A percentile compares a stretch with the other conserved stretches of the same genome.
Evolutionary conservation across 495 filamentous ascomycete species (phyloP).

Genomic region (Evernia prunastri): DNA sequence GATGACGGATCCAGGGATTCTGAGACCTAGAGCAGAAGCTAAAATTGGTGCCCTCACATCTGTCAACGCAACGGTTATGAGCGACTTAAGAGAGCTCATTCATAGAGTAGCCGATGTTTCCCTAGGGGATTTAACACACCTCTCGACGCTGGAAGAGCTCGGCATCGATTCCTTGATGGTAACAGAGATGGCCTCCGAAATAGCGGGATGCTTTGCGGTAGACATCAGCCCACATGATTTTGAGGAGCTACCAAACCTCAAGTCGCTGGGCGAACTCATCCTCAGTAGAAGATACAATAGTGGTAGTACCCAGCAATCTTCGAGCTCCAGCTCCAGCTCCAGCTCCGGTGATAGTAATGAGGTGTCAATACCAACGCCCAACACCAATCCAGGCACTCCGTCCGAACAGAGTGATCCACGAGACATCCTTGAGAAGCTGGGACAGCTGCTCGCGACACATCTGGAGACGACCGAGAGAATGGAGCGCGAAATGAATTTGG

Average conservation of each 20-base stretch:
- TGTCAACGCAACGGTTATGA: too few relatives aligned
- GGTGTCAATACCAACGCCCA: too few relatives aligned
- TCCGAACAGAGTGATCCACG: not conserved
- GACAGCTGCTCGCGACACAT: slow-evolving; percentile 1
- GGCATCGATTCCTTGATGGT: slow-evolving; percentile 41
- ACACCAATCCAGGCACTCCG: too few relatives aligned
- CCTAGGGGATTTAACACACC: slow-evolving; percentile 21
- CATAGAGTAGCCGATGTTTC: slow-evolving; percentile 29
- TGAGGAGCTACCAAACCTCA: not conserved
- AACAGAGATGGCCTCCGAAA: slow-evolving; percentile 37
- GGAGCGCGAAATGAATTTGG: slow-evolving; percentile 2
- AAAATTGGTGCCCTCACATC: not conserved
- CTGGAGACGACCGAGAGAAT: slow-evolving; percentile 1
- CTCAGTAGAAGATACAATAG: too few relatives aligned
- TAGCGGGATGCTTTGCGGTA: slow-evolving; percentile 26
- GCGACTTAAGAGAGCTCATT: slow-evolving; percentile 28
- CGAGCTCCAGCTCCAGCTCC: too few relatives aligned
- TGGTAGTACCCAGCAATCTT: too few relatives aligned
- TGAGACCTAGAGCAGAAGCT: slow-evolving; percentile 3
- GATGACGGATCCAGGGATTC: too few relatives aligned
- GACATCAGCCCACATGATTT: slow-evolving; percentile 10
- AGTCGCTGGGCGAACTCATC: too few relatives aligned
- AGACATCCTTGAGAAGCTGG: not conserved
- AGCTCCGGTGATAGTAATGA: too few relatives aligned
- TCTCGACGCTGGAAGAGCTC: slow-evolving; percentile 29